Conservation (phyloP, 768 basidiomycete genomes). For the Tremella fuciformis region DNA sequence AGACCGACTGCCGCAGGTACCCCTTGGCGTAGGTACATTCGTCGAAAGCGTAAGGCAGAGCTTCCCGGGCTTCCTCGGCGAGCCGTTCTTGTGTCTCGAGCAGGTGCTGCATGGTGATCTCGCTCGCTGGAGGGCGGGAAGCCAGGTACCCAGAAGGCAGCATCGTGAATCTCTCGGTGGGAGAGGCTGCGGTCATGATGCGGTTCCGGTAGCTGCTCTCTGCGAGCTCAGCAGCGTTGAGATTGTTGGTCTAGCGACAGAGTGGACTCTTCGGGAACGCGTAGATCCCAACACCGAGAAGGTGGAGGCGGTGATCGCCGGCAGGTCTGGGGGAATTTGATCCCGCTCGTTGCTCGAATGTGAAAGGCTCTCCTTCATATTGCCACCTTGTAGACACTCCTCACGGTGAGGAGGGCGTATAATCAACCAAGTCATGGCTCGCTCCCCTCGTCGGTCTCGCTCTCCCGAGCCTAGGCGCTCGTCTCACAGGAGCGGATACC, state of each 20-base stretch:
- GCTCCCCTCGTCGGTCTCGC: conserved; percentile 8
- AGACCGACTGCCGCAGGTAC: conserved; percentile 43
- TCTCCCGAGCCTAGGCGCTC: conserved; percentile 8
- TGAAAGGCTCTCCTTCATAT: background rate
- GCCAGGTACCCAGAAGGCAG: background rate
- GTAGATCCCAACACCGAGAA: background rate
- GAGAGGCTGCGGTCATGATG: no score
- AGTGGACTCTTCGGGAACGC: no score
- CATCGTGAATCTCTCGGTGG: background rate
- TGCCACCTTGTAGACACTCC: background rate
- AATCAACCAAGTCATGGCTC: conserved; percentile 1
- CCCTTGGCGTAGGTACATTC: conserved; percentile 46
- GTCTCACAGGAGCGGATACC: conserved; percentile 12
- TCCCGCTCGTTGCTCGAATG: background rate
- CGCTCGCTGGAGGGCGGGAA: conserved; percentile 1
- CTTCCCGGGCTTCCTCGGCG: conserved; percentile 45
- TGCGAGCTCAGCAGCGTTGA: background rate
- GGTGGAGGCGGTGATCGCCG: background rate
- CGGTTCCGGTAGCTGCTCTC: no score
- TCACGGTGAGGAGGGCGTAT: background rate
- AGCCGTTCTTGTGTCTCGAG: conserved; percentile 37
- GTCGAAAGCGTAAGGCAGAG: conserved; percentile 45
- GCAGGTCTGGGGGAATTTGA: background rate
- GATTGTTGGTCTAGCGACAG: no score
- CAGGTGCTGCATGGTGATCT: conserved; percentile 40